Evolutionary conservation across 345 rosid species (phyloP), one percentile per base, ranked within the genome.

Genomic region (Salix arbutifolia): DNA sequence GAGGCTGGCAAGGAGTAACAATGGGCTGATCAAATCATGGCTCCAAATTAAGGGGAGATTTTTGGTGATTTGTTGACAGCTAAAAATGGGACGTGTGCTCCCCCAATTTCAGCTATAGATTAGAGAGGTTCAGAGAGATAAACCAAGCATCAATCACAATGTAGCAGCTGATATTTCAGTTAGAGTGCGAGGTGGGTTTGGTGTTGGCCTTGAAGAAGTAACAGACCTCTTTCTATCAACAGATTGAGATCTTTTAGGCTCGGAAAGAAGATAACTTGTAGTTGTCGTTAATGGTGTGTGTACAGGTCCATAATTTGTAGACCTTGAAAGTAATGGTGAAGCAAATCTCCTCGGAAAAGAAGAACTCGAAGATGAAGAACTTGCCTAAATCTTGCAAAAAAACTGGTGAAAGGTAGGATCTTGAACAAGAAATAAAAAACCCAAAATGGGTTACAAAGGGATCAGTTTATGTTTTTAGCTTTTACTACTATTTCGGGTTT

Each of bases 161-260:
- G 6, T 33, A 33, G 37, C 92, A 64, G 89, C 83, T 8, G 93
- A 89, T 81, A 88, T 77, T 79, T 86, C 92, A 35, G 83, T 52
- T 8, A 75, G 80, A 80, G 83, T 86, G 70, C 76, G 82, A 69
- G 73, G 84, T 14, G 87, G 83, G 42, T 74, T 84, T 58, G 86
- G 84, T 58, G 86, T 61, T 0, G 86, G 80, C 62, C 85, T 67
- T 11, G 44, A 77, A 40, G 72, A 44, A n/a, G 79, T 73, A 62
- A 46, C 76, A 13, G 88, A 79, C 25, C 94, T 86, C 73, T 90
- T 84, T 38, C 93, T 86, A 85, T 91, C 97, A n/a, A 85, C 96
- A 14, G 99, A 95, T 76, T 89, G 96, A 19, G 99, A 88, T 76
- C 99, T 88, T 82, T 89, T 95, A 38, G 84, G 84, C 12, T 85